phyloP scores from a whole-genome alignment of 257 asterid species.

The Fraxinus quadrangulata region DNA sequence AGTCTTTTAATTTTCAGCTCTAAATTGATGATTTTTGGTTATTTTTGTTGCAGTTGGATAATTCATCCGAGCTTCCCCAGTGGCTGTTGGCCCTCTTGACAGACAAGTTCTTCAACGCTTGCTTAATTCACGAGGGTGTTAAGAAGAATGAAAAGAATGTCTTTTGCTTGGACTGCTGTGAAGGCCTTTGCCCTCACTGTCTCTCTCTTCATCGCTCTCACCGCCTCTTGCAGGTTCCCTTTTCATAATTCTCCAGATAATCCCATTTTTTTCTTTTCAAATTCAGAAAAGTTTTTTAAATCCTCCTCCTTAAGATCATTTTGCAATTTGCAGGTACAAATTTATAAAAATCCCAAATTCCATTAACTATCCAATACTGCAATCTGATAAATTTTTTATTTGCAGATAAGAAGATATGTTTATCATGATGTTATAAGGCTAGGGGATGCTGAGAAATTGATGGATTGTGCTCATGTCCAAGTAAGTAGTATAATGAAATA shows the following conservation, averaged over 20 bases:
- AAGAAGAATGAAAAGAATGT: constrained; percentile 74
- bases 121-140: constrained; percentile 57
- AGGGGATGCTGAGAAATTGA: constrained; percentile 45
- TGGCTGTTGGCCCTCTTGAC: constrained; percentile 61
- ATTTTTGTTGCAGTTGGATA: constrained; percentile 43
- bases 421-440: constrained; percentile 31
- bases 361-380: neutral
- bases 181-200: constrained; percentile 71
- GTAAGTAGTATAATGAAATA: constrained; percentile 33
- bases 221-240: constrained; percentile 62
- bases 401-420: constrained; percentile 41
- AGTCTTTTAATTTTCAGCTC: neutral
- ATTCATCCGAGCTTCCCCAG: constrained; percentile 41
- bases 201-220: constrained; percentile 53
- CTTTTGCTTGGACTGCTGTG: constrained; percentile 75
- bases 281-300: too few relatives aligned
- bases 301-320: too few relatives aligned
- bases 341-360: neutral
- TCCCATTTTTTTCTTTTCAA: neutral
- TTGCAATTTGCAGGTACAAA: neutral
- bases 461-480: constrained; percentile 73
- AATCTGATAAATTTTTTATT: neutral
- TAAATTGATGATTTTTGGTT: neutral
- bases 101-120: constrained; percentile 71
- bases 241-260: neutral